Base-by-base conservation (phyloP, 1,139 yeast genomes). In the Yamadazyma oceani region DNA sequence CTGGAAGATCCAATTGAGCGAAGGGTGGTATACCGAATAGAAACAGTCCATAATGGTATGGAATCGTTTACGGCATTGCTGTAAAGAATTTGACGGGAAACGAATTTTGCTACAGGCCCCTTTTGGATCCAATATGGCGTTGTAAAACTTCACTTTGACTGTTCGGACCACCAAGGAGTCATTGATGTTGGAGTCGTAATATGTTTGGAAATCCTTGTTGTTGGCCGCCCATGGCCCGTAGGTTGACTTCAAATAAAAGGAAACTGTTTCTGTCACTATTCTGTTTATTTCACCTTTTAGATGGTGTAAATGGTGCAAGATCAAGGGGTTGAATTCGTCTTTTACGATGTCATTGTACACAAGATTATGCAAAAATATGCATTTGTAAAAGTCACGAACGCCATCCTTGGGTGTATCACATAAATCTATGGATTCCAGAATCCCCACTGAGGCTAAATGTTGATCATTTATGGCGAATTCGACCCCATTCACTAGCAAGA, bases 1-100 rank as follows among this genome's bases (percentile, higher is more conserved):
- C 63, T 29, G 59, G 39, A 40, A 53, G 5, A 64, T 55, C 70
- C 70, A 64, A 44, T 60, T 55, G 13, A 64, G 42, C 13, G 60
- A 42, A 4, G 67, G 68, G 23, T 49, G 40, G 38, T 64, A 63
- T 10, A 61, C 38, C 15, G 44, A 39, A 45, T 58, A 61, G 15
- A 59, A 47, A 32, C 37, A 47, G 11, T 25, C 21, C 9, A 44
- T 40, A 9, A 49, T 35, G 3, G 21, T 21, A 24, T 33, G 14
- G 10, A 48, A 37, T 6, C 10, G 11, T 13, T 14, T 16, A 13
- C 19, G 32, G 6, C 15, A 16, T 17, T 28, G 23, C 16, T 13
- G 21, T 19, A 19, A 19, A 8, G 5, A 8, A 6, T 5, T 5
- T 19, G 21, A 19, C 8, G 9, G 16, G 30, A 26, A 26, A 11